Percentiles rank a stretch among this genome's conserved stretches.
Evolutionary conservation across 345 rosid species (phyloP).

Genomic region (Citrus sinensis): DVS_A1.0 CM039167.1:26374001-26374500

Average conservation of each 20-base stretch:
- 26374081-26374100: not conserved
- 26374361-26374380: no score
- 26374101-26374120: not conserved
- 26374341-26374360: conserved; percentile 2
- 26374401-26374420: no score
- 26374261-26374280: not conserved
- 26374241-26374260: conserved; percentile 16
- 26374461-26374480: no score
- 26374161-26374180: no score
- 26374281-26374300: not conserved
- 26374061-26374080: no score
- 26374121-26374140: not conserved
- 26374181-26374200: not conserved
- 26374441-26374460: no score
- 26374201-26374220: conserved; percentile 5
- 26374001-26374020: conserved; percentile 20
- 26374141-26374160: conserved; percentile 13
- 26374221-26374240: conserved; percentile 5
- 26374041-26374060: conserved; percentile 15
- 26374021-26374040: conserved; percentile 25
- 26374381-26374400: no score
- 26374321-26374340: conserved; percentile 5
- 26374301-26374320: conserved; percentile 24
- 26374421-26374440: not conserved
- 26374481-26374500: no score